phyloP scores from a whole-genome alignment of 2,329 filamentous ascomycete species.

The Alternaria infectoria region DNA sequence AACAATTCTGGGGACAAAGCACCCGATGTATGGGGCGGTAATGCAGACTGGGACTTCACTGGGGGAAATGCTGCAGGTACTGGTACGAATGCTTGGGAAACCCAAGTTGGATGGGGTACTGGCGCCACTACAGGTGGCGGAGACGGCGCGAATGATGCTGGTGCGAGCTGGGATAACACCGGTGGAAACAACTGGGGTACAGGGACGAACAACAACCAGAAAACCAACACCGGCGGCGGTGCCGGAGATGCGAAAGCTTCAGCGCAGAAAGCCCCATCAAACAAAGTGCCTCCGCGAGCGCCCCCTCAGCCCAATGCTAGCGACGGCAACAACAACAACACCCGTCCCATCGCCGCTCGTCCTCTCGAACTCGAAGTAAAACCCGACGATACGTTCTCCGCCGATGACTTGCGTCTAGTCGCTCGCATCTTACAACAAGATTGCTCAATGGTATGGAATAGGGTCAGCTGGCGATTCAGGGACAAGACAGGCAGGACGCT shows the following conservation, averaged over 20 bases:
- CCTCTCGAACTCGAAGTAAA: constrained; percentile 26
- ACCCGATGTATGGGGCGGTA: not conserved
- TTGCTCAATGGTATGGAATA: constrained; percentile 53
- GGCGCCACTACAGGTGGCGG: not conserved
- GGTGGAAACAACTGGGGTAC: not conserved
- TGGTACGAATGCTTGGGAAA: not conserved
- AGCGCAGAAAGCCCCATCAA: constrained; percentile 1
- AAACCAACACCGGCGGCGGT: not conserved
- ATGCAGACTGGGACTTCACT: not conserved
- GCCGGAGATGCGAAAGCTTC: not conserved
- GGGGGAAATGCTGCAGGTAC: not conserved
- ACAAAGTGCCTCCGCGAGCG: constrained; percentile 1
- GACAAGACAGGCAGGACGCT: constrained; percentile 57
- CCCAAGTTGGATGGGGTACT: not conserved
- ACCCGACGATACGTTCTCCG: constrained; percentile 37
- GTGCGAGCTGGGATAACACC: not conserved
- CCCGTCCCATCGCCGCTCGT: not conserved
- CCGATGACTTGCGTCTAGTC: constrained; percentile 49
- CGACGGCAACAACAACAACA: not conserved
- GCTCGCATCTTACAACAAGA: constrained; percentile 54
- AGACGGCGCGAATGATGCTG: not conserved
- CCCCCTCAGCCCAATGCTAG: not conserved
- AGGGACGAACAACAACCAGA: not conserved
- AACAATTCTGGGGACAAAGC: not conserved
- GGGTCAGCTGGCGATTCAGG: constrained; percentile 56